These are phyloP conservation scores for Emergomyces africanus DNA, from an alignment of 2,329 filamentous ascomycete genomes.

Conservation along the genomic window DNA sequence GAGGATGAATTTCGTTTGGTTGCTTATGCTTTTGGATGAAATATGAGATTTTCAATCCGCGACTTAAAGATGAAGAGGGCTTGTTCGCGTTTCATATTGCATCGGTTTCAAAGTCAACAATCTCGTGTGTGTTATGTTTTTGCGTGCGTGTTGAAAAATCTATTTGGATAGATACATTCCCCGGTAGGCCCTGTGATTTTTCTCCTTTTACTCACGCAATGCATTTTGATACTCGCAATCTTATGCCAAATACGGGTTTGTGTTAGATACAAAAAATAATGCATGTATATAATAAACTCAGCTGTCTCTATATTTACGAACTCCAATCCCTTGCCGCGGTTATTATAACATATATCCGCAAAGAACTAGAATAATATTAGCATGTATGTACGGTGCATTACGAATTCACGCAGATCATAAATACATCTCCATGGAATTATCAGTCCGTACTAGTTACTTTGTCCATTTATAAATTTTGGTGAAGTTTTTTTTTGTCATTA, in stretches of 20 bases:
- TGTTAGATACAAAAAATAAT: neutral
- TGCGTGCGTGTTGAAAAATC: neutral
- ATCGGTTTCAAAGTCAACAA: neutral
- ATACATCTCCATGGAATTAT: neutral
- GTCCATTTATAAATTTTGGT: neutral
- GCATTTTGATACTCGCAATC: neutral
- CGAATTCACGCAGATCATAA: no score
- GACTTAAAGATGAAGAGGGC: neutral
- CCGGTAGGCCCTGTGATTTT: neutral
- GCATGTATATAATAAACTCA: neutral
- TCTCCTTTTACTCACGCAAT: neutral
- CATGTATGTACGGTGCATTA: neutral
- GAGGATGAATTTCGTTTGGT: neutral
- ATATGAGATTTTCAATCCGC: neutral
- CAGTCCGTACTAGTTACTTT: neutral
- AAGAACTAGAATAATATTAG: neutral
- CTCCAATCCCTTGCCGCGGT: neutral
- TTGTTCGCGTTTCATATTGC: neutral
- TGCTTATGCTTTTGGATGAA: neutral
- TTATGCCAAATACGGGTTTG: neutral
- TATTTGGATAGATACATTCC: neutral
- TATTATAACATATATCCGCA: neutral
- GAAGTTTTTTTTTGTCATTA: no score
- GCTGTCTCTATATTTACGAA: neutral
- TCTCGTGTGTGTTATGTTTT: neutral